Evolutionary conservation across 192 early-diverging fungal species (phyloP).

Genomic region (Oehlia diaphana): DNA sequence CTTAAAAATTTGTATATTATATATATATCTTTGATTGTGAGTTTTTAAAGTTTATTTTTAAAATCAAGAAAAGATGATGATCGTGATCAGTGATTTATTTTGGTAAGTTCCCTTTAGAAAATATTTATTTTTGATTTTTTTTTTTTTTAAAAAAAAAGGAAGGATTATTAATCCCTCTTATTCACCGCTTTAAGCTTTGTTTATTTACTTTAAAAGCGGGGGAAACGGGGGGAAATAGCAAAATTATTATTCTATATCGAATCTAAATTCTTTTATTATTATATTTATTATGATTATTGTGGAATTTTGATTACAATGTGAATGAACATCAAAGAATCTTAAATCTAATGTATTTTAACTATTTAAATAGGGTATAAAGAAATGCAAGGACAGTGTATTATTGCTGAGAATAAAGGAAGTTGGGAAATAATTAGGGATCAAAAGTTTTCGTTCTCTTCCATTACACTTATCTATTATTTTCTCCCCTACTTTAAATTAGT

Average conservation of each 20-base stretch:
- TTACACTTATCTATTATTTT: too few species aligned
- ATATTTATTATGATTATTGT: neutral
- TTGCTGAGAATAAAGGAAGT: too few species aligned
- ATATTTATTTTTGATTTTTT: neutral
- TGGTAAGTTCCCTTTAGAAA: neutral
- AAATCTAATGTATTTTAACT: too few species aligned
- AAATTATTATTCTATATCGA: neutral
- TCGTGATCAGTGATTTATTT: neutral
- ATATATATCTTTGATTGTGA: neutral
- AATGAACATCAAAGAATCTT: neutral
- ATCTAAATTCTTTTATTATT: neutral
- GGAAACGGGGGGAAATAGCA: slow-evolving; percentile 8
- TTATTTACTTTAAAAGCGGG: slow-evolving; percentile 6
- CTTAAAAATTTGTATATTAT: neutral
- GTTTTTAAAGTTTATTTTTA: neutral
- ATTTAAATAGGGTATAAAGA: too few species aligned
- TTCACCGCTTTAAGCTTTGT: neutral
- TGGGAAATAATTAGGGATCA: too few species aligned
- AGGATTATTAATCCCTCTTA: neutral
- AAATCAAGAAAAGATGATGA: neutral
- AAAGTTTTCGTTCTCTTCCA: too few species aligned
- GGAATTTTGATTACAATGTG: neutral
- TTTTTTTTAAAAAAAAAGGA: neutral
- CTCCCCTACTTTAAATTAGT: too few species aligned
- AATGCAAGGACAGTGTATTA: too few species aligned